Conservation (phyloP, 108 stramenopile genomes). For the Phaeodactylum tricornutum region DNA sequence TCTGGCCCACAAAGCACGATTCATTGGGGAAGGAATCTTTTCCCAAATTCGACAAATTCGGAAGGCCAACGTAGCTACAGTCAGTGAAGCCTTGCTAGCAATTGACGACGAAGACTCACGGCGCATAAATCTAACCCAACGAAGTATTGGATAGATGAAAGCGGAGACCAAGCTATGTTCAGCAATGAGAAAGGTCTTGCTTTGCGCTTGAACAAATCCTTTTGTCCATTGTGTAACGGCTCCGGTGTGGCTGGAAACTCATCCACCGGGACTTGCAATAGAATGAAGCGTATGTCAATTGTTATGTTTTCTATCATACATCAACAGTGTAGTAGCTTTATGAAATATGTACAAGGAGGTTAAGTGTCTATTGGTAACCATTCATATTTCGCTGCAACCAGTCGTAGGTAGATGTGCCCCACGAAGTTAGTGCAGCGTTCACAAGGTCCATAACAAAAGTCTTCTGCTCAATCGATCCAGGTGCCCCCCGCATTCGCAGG, state of each 20-base stretch:
- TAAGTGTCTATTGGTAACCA: constrained; percentile 86
- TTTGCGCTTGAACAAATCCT: too few species aligned
- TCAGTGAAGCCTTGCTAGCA: constrained; percentile 26
- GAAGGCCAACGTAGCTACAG: constrained; percentile 41
- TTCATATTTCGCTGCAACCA: constrained; percentile 88
- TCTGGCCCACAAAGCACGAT: constrained; percentile 58
- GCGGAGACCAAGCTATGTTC: too few species aligned
- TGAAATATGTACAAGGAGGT: too few species aligned
- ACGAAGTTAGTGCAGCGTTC: constrained; percentile 69
- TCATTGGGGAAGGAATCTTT: constrained; percentile 56
- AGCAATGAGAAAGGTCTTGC: too few species aligned
- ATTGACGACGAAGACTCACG: constrained; percentile 20
- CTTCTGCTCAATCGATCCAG: constrained; percentile 56
- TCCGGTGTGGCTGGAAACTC: too few species aligned
- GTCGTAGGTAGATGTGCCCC: constrained; percentile 81
- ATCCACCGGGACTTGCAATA: too few species aligned
- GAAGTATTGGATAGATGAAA: too few species aligned
- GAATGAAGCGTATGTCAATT: too few species aligned
- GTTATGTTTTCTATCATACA: too few species aligned
- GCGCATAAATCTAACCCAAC: too few species aligned
- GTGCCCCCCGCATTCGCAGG: constrained; percentile 64
- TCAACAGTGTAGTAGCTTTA: too few species aligned
- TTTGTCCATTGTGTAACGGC: too few species aligned
- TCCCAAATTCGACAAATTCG: constrained; percentile 58
- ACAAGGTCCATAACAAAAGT: constrained; percentile 76